Percentiles rank a stretch among this genome's conserved stretches.
phyloP scores from a whole-genome alignment of 805 yeast species.

The Phaffomyces opuntiae region DNA sequence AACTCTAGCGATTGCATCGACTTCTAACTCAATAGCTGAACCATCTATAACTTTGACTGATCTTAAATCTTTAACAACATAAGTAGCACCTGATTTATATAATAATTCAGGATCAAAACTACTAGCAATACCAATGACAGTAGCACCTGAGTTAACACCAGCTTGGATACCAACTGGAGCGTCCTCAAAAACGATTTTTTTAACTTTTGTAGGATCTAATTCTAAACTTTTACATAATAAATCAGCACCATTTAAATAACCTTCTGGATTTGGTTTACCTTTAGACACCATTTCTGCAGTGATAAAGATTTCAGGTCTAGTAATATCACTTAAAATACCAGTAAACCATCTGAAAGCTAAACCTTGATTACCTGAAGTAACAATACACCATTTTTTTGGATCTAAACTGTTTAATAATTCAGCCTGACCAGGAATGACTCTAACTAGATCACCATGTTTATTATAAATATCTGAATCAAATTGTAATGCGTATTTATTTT shows the following conservation, averaged over 20 bases:
- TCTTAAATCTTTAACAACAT: slow-evolving; percentile 66
- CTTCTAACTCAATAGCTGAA: slow-evolving; percentile 15
- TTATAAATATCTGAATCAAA: slow-evolving; percentile 52
- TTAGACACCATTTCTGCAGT: slow-evolving; percentile 74
- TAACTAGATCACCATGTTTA: slow-evolving; percentile 65
- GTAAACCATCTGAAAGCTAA: slow-evolving; percentile 77
- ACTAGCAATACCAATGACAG: slow-evolving; percentile 77
- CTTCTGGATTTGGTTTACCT: slow-evolving; percentile 88
- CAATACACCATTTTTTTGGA: slow-evolving; percentile 68
- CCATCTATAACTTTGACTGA: slow-evolving; percentile 22
- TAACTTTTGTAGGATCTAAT: slow-evolving; percentile 30
- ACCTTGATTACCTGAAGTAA: slow-evolving; percentile 74
- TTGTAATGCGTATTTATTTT: slow-evolving; percentile 61
- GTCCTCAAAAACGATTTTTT: slow-evolving; percentile 71
- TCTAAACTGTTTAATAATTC: slow-evolving; percentile 51
- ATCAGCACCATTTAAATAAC: slow-evolving; percentile 42
- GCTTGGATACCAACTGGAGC: slow-evolving; percentile 89
- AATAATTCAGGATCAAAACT: slow-evolving; percentile 48
- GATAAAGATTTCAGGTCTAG: slow-evolving; percentile 67
- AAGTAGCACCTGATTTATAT: slow-evolving; percentile 71
- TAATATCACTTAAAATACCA: slow-evolving; percentile 42
- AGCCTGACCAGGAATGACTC: slow-evolving; percentile 70
- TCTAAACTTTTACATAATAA: slow-evolving; percentile 39
- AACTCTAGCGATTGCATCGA: slow-evolving; percentile 17
- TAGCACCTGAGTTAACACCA: slow-evolving; percentile 80